Evolutionary conservation across 371 early-diverging fungal species (phyloP), one percentile per base, ranked within the genome.

Genomic region (Cokeromyces recurvatus): DNA sequence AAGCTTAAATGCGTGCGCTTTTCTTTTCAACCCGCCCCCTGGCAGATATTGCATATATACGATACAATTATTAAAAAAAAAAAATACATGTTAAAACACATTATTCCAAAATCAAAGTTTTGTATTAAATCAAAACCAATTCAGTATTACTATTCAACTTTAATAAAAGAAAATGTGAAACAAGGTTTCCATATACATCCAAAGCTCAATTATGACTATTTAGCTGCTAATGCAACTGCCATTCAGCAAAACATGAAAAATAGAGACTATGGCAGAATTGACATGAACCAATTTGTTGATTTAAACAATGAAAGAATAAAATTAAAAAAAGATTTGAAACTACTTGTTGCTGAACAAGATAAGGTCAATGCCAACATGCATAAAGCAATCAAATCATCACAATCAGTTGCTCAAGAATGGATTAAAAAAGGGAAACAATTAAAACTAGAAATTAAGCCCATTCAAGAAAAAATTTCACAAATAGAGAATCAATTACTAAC

Each of bases 191-290:
- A 51, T 15, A 64, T 75, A 38, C 65, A 64, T n/a, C 76, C 81
- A 3, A 77, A 71, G 14, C 62, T 85, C 10, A 77, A 89, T 64
- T 89, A 81, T 64, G 69, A 64, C 20, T 36, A 56, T 48, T 60
- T 86, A 36, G 59, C 73, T 14, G 71, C 74, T 38, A 68, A 79
- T 48, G 63, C 59, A 3, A 63, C 48, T 10, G 4, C 21, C 4
- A 60, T 86, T 12, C 53, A 67, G 21, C 32, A 64, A 31, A 88
- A 85, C 51, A 75, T 78, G 22, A 38, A 35, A 0, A 37, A 67
- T 27, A 78, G 88, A 34, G 76, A 82, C 36, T 57, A 79, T 15
- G 42, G 32, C 6, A 65, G 63, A 32, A 63, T 66, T 0, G 64
- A 72, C 43, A 73, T 80, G 20, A 38, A 44, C 9, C 42, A 31